Percentiles rank a stretch among this genome's conserved stretches.
phyloP scores from a whole-genome alignment of 2,329 filamentous ascomycete species.

The Colletotrichum sp. region DNA sequence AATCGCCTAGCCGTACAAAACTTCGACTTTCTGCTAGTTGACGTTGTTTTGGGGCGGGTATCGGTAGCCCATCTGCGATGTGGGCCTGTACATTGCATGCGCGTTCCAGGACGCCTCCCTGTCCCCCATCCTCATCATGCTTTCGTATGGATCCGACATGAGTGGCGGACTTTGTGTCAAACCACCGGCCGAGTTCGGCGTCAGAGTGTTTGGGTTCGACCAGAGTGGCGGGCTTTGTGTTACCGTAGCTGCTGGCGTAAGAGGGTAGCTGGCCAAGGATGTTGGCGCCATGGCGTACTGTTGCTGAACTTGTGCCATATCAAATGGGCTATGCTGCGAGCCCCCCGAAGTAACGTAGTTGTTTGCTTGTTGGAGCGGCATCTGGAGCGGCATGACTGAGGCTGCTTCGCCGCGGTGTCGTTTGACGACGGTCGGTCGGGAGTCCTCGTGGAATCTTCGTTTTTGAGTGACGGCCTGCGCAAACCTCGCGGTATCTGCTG shows the following conservation, averaged over 20 bases:
- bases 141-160: background rate
- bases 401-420: background rate
- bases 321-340: background rate
- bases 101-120: background rate
- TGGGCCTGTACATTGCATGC: background rate
- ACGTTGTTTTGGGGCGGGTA: background rate
- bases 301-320: background rate
- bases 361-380: background rate
- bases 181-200: background rate
- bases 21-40: background rate
- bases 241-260: background rate
- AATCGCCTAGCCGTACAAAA: background rate
- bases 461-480: background rate
- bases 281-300: background rate
- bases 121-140: background rate
- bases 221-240: background rate
- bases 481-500: slow-evolving; percentile 43
- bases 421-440: background rate
- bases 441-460: background rate
- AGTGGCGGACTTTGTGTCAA: background rate
- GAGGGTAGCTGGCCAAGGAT: background rate
- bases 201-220: background rate
- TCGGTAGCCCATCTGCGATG: background rate
- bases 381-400: background rate
- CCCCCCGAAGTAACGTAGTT: background rate